phyloP scores from a whole-genome alignment of 176 grass and related monocot species.

The Elymus sibiricus region DNA sequence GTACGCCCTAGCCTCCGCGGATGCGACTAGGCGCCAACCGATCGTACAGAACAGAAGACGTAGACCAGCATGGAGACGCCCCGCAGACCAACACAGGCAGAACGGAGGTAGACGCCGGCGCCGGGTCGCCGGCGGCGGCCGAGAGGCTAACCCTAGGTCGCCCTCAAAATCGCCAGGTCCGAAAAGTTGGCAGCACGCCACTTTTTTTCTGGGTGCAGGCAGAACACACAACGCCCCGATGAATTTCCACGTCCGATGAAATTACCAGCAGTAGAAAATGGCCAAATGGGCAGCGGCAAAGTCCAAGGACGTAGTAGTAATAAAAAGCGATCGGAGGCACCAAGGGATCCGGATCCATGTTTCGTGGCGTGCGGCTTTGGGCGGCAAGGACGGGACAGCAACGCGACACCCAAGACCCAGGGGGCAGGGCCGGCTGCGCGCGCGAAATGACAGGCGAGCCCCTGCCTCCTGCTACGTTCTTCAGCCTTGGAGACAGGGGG shows the following conservation, averaged over 20 bases:
- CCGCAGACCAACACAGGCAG: too few relatives aligned
- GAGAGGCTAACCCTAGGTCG: too few relatives aligned
- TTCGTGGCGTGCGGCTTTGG: background rate
- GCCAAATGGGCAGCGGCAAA: background rate
- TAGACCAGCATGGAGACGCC: too few relatives aligned
- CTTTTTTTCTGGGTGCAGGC: background rate
- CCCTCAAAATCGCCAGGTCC: too few relatives aligned
- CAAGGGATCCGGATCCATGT: constrained; percentile 13
- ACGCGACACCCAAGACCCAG: background rate
- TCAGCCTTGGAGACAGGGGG: background rate
- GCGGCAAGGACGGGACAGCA: background rate
- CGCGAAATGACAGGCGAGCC: background rate
- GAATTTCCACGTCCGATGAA: background rate
- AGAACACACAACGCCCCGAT: background rate
- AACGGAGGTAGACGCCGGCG: too few relatives aligned
- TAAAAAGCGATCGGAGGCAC: background rate
- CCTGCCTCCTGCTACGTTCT: accelerated
- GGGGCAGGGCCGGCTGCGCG: background rate
- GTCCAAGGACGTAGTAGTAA: too few relatives aligned
- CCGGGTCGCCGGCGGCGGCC: too few relatives aligned
- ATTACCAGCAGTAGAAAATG: background rate
- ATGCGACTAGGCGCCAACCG: too few relatives aligned
- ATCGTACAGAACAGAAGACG: too few relatives aligned
- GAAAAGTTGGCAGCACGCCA: background rate
- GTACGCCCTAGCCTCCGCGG: too few relatives aligned